Evolutionary conservation across 164 flowering plant genomes (phyloP).

Genomic region (Tetracentron sinense): DNA sequence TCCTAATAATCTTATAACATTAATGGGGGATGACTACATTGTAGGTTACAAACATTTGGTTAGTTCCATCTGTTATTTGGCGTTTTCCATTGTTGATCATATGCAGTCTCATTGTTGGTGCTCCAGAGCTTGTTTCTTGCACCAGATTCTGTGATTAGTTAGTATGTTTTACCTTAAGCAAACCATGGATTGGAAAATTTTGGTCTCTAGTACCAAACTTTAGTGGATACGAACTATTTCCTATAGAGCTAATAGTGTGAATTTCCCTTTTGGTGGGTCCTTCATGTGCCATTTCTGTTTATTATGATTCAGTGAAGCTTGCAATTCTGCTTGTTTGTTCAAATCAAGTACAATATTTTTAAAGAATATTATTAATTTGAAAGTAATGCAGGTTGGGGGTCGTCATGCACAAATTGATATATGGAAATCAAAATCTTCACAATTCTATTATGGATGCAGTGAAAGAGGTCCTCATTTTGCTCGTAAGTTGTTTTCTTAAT

Average conservation of each 20-base stretch:
- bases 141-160: background rate
- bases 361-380: slow-evolving; percentile 2
- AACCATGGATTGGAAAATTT: background rate
- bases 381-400: slow-evolving; percentile 18
- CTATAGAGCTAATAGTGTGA: background rate
- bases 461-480: slow-evolving; percentile 56
- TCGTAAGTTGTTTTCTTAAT: slow-evolving; percentile 45
- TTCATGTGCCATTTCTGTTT: background rate
- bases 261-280: background rate
- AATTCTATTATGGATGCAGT: slow-evolving; percentile 72
- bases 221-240: background rate
- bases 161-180: background rate
- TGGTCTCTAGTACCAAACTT: background rate
- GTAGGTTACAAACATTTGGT: no score
- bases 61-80: background rate
- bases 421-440: slow-evolving; percentile 78
- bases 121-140: background rate
- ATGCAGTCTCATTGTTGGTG: background rate
- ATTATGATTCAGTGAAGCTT: background rate
- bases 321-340: background rate
- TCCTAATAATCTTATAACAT: background rate
- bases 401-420: slow-evolving; percentile 55
- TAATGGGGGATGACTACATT: background rate
- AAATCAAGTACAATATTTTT: background rate
- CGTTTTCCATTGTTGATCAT: background rate